Evolutionary conservation across 257 asterid genomes (phyloP), one percentile per base, ranked within the genome.

Genomic region (Solanum tacnaense): DNA sequence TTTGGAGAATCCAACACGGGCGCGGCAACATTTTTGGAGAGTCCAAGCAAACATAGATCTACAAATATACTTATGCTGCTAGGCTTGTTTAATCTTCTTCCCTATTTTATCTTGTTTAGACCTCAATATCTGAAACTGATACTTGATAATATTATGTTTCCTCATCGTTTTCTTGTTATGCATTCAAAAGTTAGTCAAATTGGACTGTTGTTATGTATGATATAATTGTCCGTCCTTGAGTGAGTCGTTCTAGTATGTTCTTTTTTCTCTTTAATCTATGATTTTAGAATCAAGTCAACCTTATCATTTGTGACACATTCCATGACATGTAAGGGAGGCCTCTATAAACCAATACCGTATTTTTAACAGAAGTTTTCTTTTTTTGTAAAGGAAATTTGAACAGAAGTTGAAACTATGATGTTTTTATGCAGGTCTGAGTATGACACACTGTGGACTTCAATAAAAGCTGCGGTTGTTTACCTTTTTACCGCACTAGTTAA

Each of bases 381-480:
- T 46, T 39, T 5, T 83, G 9, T 70, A 60, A 25, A 58, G 78
- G 7, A 16, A 27, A 44, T 46, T 81, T 81, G 38, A 81, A 16
- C 18, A 20, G 27, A 81, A 29, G 71, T 9, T 73, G 84, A 78
- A 58, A n/a, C 34, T 70, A 9, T 20, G 46, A 86, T 32, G 46
- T 70, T 27, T 60, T 35, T 87, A 18, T 72, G 78, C 93, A 97
- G 99, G 92, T 96, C 98, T 15, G 99, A 97, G 93, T 97, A 96
- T 89, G 99, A 96, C 91, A 97, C 99, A 0, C 92, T 97, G 39
- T 98, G 99, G 78, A 97, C 99, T 87, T 97, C 99, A 12, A 89
- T 94, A 88, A 96, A 92, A 92, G 75, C 99, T 62, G 98, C 98
- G 32, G 92, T 92, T 74, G 99, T 96, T 87, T 97, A 97, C 90